A percentile compares a stretch with the other conserved stretches of the same genome.
Conservation (phyloP, 2,329 filamentous ascomycete species). For the Talaromyces amestolkiae region DNA sequence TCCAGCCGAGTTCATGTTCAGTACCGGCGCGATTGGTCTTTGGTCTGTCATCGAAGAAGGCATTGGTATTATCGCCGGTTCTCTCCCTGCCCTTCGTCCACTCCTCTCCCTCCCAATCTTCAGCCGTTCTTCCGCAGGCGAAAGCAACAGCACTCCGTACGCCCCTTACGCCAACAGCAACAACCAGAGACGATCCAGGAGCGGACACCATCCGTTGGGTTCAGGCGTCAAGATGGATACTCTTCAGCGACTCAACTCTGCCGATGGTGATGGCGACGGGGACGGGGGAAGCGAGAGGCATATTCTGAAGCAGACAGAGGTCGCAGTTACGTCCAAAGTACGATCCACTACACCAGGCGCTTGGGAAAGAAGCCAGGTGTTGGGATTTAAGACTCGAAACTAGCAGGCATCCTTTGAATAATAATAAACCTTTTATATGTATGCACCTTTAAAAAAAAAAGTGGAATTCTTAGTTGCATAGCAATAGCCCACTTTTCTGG, state of each 20-base stretch:
- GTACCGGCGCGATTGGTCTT: conserved; percentile 45
- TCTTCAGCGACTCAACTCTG: background rate
- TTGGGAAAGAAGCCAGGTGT: conserved; percentile 11
- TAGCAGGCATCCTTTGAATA: background rate
- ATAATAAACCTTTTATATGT: background rate
- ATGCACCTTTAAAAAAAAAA: background rate
- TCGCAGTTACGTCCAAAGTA: conserved; percentile 2
- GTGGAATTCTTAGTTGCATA: background rate
- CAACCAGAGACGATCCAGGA: conserved; percentile 3
- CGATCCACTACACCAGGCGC: conserved; percentile 7
- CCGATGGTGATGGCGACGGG: background rate
- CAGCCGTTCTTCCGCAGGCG: conserved; percentile 10
- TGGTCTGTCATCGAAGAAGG: conserved; percentile 38
- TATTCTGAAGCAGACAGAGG: conserved; percentile 10
- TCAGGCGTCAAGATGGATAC: conserved; percentile 12
- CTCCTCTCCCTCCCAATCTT: conserved; percentile 32
- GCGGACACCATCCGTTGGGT: background rate
- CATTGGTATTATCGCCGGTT: conserved; percentile 45
- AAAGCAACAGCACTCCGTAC: background rate
- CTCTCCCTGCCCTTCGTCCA: conserved; percentile 50
- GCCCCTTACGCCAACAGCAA: background rate
- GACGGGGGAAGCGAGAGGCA: conserved; percentile 8
- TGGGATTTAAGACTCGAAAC: conserved; percentile 7
- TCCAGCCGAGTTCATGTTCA: conserved; percentile 14
- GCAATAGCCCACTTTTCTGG: background rate